Percentiles rank a stretch among this genome's conserved stretches.
Conservation (phyloP, 179 eudicot species). For the Beta lomatogona region DNA sequence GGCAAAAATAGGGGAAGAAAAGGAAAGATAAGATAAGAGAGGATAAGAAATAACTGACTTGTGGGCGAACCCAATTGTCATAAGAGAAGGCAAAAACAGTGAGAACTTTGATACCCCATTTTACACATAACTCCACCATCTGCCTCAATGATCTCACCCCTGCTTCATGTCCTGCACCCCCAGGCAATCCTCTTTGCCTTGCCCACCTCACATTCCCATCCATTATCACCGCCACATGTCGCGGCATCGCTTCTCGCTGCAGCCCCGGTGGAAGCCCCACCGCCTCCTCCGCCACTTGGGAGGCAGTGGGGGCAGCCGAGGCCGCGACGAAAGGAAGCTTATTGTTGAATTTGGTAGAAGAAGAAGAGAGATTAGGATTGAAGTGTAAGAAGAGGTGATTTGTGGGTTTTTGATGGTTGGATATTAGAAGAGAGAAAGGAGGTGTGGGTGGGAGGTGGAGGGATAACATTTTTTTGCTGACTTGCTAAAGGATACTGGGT, state of each 20-base stretch:
- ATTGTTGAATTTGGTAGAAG: background rate
- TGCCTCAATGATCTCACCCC: constrained; percentile 35
- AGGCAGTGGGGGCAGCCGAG: background rate
- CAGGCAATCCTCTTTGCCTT: constrained; percentile 39
- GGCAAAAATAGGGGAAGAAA: too few relatives aligned
- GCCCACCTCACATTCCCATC: constrained; percentile 72
- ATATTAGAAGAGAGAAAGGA: background rate
- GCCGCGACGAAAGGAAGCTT: background rate
- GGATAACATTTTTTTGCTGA: constrained; percentile 17
- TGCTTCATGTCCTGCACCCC: constrained; percentile 39
- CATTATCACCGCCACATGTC: constrained; percentile 62
- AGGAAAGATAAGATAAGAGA: background rate
- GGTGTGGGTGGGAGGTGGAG: constrained; percentile 2
- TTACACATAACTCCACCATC: constrained; percentile 34
- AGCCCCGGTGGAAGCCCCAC: constrained; percentile 42
- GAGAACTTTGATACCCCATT: constrained; percentile 53
- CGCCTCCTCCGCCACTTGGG: constrained; percentile 5
- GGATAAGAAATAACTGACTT: constrained; percentile 27
- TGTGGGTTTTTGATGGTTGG: constrained; percentile 1
- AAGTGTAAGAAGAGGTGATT: constrained; percentile 7
- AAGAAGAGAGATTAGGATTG: background rate
- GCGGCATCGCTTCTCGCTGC: constrained; percentile 46
- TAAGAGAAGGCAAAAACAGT: constrained; percentile 54
- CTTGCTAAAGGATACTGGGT: background rate
- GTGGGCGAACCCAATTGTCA: constrained; percentile 58